phyloP scores from a whole-genome alignment of 2,329 filamentous ascomycete genomes.

The Stagonosporopsis tanaceti region DNA sequence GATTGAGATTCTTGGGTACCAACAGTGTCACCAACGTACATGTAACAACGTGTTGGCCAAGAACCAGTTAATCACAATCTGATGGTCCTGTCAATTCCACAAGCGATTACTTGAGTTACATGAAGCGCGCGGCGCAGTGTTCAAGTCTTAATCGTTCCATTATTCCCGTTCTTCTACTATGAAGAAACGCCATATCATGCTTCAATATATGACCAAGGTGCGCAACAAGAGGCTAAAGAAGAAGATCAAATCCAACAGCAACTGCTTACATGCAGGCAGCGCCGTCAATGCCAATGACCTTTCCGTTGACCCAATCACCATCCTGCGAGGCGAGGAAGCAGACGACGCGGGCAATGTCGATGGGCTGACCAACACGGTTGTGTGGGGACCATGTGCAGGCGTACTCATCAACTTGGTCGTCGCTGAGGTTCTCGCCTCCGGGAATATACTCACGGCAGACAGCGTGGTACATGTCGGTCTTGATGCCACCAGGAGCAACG shows the following conservation, averaged over 20 bases:
- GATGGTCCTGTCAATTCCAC: background rate
- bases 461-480: slow-evolving; percentile 68
- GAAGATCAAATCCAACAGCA: slow-evolving; percentile 6
- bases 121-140: background rate
- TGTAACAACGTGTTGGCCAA: too few species aligned
- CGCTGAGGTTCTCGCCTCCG: slow-evolving; percentile 61
- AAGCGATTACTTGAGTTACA: background rate
- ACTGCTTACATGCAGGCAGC: slow-evolving; percentile 53
- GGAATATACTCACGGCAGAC: slow-evolving; percentile 72
- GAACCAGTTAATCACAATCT: background rate
- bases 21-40: too few species aligned
- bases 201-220: slow-evolving; percentile 18
- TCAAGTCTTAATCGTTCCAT: slow-evolving; percentile 8
- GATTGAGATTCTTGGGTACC: too few species aligned
- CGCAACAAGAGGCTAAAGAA: slow-evolving; percentile 22
- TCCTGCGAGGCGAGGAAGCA: slow-evolving; percentile 67
- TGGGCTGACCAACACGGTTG: slow-evolving; percentile 70
- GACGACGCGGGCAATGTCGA: slow-evolving; percentile 72
- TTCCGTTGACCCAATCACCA: slow-evolving; percentile 64
- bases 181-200: slow-evolving; percentile 29
- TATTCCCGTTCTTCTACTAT: slow-evolving; percentile 20
- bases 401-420: slow-evolving; percentile 69
- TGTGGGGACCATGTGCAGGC: slow-evolving; percentile 71
- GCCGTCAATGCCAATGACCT: slow-evolving; percentile 60
- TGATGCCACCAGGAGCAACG: slow-evolving; percentile 64